These are phyloP conservation scores for Bacidia rubella DNA, from an alignment of 495 filamentous ascomycete genomes.

Conservation along the genomic window DNA sequence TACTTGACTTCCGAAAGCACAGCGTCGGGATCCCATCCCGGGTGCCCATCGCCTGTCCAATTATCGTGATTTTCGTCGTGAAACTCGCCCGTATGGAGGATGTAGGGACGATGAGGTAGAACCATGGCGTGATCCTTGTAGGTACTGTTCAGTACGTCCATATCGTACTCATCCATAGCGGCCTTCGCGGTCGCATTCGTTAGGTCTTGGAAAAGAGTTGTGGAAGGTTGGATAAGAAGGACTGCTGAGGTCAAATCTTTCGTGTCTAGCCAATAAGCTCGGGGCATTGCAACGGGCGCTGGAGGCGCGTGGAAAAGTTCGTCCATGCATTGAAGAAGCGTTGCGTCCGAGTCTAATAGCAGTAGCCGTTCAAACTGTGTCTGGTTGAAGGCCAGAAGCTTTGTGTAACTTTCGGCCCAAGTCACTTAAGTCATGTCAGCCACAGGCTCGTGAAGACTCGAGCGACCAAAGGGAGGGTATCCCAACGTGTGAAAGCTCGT, in stretches of 20 bases:
- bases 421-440: conserved; percentile 29
- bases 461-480: not conserved
- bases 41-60: conserved; percentile 55
- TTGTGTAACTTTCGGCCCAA: conserved; percentile 53
- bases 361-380: conserved; percentile 53
- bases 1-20: conserved; percentile 53
- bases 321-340: conserved; percentile 51
- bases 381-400: conserved; percentile 57
- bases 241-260: conserved; percentile 44
- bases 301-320: conserved; percentile 55
- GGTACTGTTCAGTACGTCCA: conserved; percentile 58
- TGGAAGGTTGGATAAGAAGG: conserved; percentile 50
- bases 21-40: conserved; percentile 53
- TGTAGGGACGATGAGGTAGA: conserved; percentile 61
- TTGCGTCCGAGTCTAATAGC: conserved; percentile 55
- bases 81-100: conserved; percentile 57
- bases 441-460: not conserved
- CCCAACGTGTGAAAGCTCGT: conserved; percentile 24
- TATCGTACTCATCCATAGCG: conserved; percentile 44
- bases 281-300: conserved; percentile 45
- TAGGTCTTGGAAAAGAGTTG: conserved; percentile 36
- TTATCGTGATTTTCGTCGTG: conserved; percentile 37
- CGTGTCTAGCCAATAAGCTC: conserved; percentile 58
- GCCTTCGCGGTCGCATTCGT: conserved; percentile 30
- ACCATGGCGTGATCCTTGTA: conserved; percentile 51